Evolutionary conservation across 1,139 yeast species (phyloP), one percentile per base, ranked within the genome.

Genomic region (Blastobotrys elegans): DNA sequence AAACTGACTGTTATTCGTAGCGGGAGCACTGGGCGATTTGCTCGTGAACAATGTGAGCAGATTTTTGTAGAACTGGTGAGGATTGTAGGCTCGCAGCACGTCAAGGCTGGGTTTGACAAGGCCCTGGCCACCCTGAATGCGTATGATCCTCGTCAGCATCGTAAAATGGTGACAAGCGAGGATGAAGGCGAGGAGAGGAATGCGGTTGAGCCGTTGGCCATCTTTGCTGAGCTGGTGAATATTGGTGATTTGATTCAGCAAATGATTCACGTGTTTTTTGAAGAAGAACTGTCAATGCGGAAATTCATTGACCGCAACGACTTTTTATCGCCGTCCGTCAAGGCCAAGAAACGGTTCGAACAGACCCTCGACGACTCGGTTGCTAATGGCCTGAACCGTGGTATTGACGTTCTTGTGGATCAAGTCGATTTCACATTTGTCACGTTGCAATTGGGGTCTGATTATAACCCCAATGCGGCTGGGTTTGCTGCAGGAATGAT

Each of bases 231-330:
- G 62, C 72, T 92, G 53, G 94, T 92, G 38, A 92, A 90, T 58
- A 82, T 88, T 56, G 97, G 96, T 6, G 98, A 92, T 63, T 70
- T 90, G 52, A 87, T 92, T 27, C 84, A 88, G 59, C 97, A 90
- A 63, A 88, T 92, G 95, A 71, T 89, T 39, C 92, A 87, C 51
- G 88, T 89, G 1, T 92, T 92, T 59, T 90, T 88, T 66, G 84
- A 86, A 56, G 92, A 87, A 61, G 97, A 92, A 62, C 73, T 92
- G 55, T 75, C 85, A 2, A 67, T 73, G 38, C 71, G 77, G 43
- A 76, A 76, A 39, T 75, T 83, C 22, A 79, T 88, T 22, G 81
- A 80, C 57, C 76, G 80, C 50, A 84, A 83, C 54, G 95, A 94
- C 50, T 85, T 90, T 58, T 71, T 88, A 48, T 82, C 87, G 52